Evolutionary conservation across 1,284 basidiomycete genomes (phyloP), one percentile per base, ranked within the genome.

Genomic region (Naganishia sp.): DNA sequence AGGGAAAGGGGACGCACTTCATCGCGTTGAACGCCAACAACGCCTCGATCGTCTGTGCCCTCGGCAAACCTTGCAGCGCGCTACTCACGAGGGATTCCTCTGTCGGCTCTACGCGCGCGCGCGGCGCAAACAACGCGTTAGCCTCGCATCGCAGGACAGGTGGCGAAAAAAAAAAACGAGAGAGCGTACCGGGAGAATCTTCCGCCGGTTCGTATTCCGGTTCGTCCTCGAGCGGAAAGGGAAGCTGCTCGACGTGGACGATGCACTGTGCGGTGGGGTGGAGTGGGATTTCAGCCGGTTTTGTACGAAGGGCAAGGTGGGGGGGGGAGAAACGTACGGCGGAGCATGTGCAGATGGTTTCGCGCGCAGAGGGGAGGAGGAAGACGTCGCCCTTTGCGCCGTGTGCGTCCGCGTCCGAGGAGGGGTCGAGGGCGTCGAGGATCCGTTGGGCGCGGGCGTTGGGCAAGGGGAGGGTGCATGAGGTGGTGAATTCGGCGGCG

Each of bases 1-100:
- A 28, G 28, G 28, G 28, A 28, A 28, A 28, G 28, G 3, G 28
- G 28, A 28, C 28, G 28, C 28, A 78, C 78, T 77, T 78, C 72
- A 79, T 75, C 21, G 63, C 67, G 44, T 77, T 74, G 66, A 77
- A 79, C 6, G 74, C 77, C 48, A 78, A 74, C 45, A 79, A 49
- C 4, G 77, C 77, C 64, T 80, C 78, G 55, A 80, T 78, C 28
- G 79, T 77, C 64, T 79, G 79, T 0, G 74, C 74, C 5, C 78
- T 61, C 2, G 79, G 79, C 11, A 80, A 52, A 18, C 65, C 44
- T 15, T 68, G 69, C 2, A 80, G 68, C 1, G 78, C 72, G 33
- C 75, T 71, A 28, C 68, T 71, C 10, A 77, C 78, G 16, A 77
- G 73, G 55, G 77, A 54, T n/a, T 55, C 53, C 36, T 55, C 53